A percentile compares a stretch with the other conserved stretches of the same genome.
Evolutionary conservation across 495 filamentous ascomycete genomes (phyloP).

Genomic region (Achaetomiella virescens): DNA sequence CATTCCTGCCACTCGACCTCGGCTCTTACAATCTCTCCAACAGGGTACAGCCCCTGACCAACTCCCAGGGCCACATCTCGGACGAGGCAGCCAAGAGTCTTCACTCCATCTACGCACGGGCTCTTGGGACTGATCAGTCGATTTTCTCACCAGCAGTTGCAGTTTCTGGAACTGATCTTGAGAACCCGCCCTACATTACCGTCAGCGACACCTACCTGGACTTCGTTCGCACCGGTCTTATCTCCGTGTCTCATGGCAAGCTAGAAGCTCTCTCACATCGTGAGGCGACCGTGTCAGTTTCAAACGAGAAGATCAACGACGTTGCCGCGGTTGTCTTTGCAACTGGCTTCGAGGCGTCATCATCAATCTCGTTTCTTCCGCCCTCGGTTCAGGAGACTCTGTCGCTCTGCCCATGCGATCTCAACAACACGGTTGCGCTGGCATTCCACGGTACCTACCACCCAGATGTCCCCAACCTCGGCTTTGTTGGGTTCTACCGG

Average conservation of each 20-base stretch:
- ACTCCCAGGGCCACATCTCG: conserved; percentile 53
- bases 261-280: conserved; percentile 25
- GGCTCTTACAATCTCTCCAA: conserved; percentile 63
- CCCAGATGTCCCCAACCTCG: conserved; percentile 54
- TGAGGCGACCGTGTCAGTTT: conserved; percentile 32
- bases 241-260: conserved; percentile 46
- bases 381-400: conserved; percentile 48
- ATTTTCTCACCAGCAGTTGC: conserved; percentile 42
- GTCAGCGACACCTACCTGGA: conserved; percentile 65
- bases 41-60: conserved; percentile 51
- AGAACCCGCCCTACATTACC: conserved; percentile 55
- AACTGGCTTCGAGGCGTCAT: conserved; percentile 64
- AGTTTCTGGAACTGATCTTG: conserved; percentile 27
- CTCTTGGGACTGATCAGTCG: conserved; percentile 60
- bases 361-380: conserved; percentile 57
- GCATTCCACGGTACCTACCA: conserved; percentile 60
- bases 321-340: conserved; percentile 65
- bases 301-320: conserved; percentile 41
- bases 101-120: conserved; percentile 48
- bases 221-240: conserved; percentile 61
- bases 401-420: conserved; percentile 47
- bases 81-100: conserved; percentile 44
- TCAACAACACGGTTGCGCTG: conserved; percentile 62
- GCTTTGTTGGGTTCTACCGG: conserved; percentile 81
- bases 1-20: conserved; percentile 73